A percentile compares a stretch with the other conserved stretches of the same genome.
phyloP scores from a whole-genome alignment of 176 grass and related monocot genomes.

The Paspalum notatum region DNA sequence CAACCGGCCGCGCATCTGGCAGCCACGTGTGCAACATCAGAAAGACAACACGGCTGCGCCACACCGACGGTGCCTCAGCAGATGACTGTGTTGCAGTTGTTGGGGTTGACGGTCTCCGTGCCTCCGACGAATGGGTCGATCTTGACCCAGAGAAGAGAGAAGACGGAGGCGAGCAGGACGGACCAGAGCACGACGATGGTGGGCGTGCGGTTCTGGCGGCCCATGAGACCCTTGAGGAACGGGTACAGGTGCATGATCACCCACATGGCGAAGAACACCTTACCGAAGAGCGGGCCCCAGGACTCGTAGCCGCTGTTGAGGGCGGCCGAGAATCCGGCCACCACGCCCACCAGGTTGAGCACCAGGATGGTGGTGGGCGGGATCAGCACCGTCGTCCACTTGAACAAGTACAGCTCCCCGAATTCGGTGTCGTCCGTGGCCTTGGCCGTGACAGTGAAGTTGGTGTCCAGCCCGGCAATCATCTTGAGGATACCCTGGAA shows the following conservation, averaged over 20 bases:
- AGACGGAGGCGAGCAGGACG: constrained; percentile 83
- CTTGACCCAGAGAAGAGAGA: constrained; percentile 97
- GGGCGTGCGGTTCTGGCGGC: constrained; percentile 89
- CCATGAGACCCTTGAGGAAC: constrained; percentile 98
- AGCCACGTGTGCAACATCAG: neutral
- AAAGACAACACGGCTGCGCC: neutral
- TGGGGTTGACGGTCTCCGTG: constrained; percentile 42
- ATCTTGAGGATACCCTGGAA: constrained; percentile 98
- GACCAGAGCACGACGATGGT: constrained; percentile 97
- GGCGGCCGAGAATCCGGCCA: constrained; percentile 85
- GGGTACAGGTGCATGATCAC: constrained; percentile 98
- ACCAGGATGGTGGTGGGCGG: constrained; percentile 86
- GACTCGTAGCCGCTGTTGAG: constrained; percentile 95
- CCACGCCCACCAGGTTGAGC: constrained; percentile 87
- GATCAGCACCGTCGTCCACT: constrained; percentile 98
- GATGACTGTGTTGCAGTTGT: constrained; percentile 62
- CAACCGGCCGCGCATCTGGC: constrained; percentile 19
- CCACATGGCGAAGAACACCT: constrained; percentile 98
- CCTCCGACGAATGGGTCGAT: constrained; percentile 79
- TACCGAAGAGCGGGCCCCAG: constrained; percentile 96
- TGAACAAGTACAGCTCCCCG: constrained; percentile 88
- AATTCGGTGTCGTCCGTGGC: constrained; percentile 72
- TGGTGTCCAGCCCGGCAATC: constrained; percentile 88
- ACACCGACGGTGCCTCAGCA: constrained; percentile 46
- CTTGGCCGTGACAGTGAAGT: constrained; percentile 92